Base-by-base conservation (phyloP, 2,329 filamentous ascomycete species). In the Escovopsis weberi region DNA sequence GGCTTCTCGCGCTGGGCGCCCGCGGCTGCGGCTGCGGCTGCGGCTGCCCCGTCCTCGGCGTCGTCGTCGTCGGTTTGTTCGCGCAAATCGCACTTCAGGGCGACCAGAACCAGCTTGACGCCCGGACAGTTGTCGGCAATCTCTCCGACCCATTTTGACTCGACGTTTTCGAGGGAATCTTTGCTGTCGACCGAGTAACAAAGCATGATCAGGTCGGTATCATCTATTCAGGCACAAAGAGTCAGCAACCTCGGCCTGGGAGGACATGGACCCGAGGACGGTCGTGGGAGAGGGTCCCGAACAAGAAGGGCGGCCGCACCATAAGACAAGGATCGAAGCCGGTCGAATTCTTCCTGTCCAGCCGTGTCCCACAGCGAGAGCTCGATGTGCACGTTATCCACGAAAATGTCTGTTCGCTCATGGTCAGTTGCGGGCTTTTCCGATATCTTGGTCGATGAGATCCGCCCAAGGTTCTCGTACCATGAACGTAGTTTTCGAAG, bases 401-500 rank as follows among this genome's bases (percentile, higher is more conserved):
- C 91, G 63, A 94, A 98, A 62, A 98, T 95, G 62, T 98, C 89
- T 91, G 54, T 34, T 12, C 38, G 12, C 12, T n/a, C 19, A 7
- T 32, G 12, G 23, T 43, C 35, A 46, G 42, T 28, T 6, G 36
- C 30, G 8, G 15, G 35, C 15, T 37, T 26, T 18, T 23, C 23
- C 23, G 23, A 23, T 4, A 6, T 23, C 4, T 23, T 23, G 6
- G 23, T 23, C 4, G 4, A 6, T 23, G 23, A 23, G 23, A 23
- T 23, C 23, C 23, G 23, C 23, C 23, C 23, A 23, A 23, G 6
- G 23, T 23, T 23, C 23, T 23, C 73, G 59, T 74, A 93, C 85
- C 87, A 62, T 98, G 89, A 49, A 98, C 89, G 64, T 96, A 98
- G 66, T 98, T 98, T 63, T 98, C 89, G 65, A 95, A 95, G 51